phyloP scores from a whole-genome alignment of 768 basidiomycete genomes.

The Lentinula sp. region DNA sequence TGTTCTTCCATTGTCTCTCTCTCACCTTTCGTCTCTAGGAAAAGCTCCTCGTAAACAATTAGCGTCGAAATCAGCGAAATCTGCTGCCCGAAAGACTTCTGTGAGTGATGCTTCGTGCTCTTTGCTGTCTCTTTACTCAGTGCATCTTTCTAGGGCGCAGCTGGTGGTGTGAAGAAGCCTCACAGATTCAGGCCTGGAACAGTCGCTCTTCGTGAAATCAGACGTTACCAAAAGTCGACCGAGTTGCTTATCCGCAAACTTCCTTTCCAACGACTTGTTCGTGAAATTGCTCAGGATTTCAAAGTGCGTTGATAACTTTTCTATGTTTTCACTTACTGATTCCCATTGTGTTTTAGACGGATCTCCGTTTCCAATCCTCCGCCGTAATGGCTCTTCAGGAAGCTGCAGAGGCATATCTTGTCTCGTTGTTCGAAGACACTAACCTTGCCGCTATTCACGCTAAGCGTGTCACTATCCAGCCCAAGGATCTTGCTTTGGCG shows the following conservation, averaged over 20 bases:
- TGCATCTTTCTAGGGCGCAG: constrained; percentile 31
- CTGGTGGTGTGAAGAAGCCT: constrained; percentile 93
- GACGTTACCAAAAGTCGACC: constrained; percentile 85
- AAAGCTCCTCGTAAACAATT: constrained; percentile 70
- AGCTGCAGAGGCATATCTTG: constrained; percentile 78
- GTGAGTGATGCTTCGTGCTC: constrained; percentile 23
- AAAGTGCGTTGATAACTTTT: constrained; percentile 43
- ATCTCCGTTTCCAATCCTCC: constrained; percentile 86
- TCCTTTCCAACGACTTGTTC: constrained; percentile 86
- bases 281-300: constrained; percentile 90
- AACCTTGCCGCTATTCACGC: constrained; percentile 84
- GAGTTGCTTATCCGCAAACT: constrained; percentile 84
- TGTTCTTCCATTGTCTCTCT: background rate
- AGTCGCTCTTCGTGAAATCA: constrained; percentile 85
- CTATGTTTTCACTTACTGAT: constrained; percentile 5
- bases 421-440: constrained; percentile 75
- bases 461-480: constrained; percentile 81
- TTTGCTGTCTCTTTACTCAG: background rate
- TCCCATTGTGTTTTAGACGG: constrained; percentile 39
- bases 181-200: constrained; percentile 82
- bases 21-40: constrained; percentile 20
- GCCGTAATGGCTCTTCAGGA: constrained; percentile 86
- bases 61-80: constrained; percentile 47
- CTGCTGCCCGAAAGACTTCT: constrained; percentile 52
- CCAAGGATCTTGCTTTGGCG: constrained; percentile 80